Evolutionary conservation across 2,329 filamentous ascomycete genomes (phyloP).

Genomic region (Botrytis aclada): DNA sequence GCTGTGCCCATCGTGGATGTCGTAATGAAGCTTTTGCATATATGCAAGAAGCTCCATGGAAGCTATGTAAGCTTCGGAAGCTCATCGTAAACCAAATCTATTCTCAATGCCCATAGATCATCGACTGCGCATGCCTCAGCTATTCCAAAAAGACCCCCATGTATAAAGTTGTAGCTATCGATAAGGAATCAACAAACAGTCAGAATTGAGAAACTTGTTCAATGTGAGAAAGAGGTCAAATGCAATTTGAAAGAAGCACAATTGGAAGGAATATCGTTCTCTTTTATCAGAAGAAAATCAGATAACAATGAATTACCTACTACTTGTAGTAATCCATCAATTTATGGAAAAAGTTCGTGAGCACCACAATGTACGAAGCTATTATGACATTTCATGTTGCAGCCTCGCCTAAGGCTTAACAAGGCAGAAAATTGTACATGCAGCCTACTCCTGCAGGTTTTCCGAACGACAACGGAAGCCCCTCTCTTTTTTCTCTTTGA

Average conservation of each 20-base stretch:
- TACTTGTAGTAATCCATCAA: not conserved
- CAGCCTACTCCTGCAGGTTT: slow-evolving; percentile 7
- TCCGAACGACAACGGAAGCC: slow-evolving; percentile 14
- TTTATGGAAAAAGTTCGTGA: not conserved
- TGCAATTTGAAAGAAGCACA: not conserved
- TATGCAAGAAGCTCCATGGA: slow-evolving; percentile 35
- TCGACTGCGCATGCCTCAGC: slow-evolving; percentile 19
- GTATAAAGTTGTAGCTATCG: slow-evolving; percentile 18
- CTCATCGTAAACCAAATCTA: slow-evolving; percentile 31
- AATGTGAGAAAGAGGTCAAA: not conserved
- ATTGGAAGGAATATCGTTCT: not conserved
- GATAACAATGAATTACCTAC: not conserved
- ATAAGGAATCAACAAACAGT: slow-evolving; percentile 11
- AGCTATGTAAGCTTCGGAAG: slow-evolving; percentile 30
- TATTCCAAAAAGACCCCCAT: slow-evolving; percentile 18
- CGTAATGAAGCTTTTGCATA: slow-evolving; percentile 26
- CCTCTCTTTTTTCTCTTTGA: slow-evolving; percentile 7
- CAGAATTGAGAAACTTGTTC: not conserved
- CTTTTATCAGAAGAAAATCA: not conserved
- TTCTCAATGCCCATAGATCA: slow-evolving; percentile 22
- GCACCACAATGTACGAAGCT: slow-evolving; percentile 10
- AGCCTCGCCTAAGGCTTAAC: slow-evolving; percentile 18
- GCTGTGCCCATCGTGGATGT: slow-evolving; percentile 29
- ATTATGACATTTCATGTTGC: slow-evolving; percentile 20
- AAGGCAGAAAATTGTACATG: slow-evolving; percentile 21